Evolutionary conservation across 164 flowering plant species (phyloP), one percentile per base, ranked within the genome.

Genomic region (Brasenia schreberi): DNA sequence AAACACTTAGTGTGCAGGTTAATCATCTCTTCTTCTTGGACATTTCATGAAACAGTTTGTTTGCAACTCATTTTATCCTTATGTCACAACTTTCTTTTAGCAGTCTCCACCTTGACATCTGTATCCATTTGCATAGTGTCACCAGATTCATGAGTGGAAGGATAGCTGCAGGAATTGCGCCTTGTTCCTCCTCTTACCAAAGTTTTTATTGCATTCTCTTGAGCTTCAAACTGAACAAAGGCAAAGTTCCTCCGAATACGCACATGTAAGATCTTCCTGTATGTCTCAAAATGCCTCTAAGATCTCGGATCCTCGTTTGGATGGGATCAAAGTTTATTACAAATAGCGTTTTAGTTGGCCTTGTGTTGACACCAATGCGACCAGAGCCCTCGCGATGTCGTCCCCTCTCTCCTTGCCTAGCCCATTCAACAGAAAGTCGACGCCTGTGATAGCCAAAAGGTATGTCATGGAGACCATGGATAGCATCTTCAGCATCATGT

Each of bases 401-500:
- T 6, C 87, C 88, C 19, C 92, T 89, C 59, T 73, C 79, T 16
- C 89, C 93, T 87, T 87, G 80, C 69, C 78, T 85, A 42, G 98
- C 85, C 98, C 97, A 94, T 73, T 94, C 97, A 59, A 91, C 97
- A 1, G 96, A 86, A 9, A 94, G 75, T 73, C 75, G 81, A 43
- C 97, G 91, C 77, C 78, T 83, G 64, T 82, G 86, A 73, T 83
- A 73, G 42, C 98, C 97, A 79, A 94, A 94, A 44, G 93, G 86
- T 5, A 61, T 61, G 68, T 82, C 83, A 71, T 94, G 95, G 66
- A 91, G 81, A 42, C 78, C 81, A 9, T 81, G 89, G 63, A 94
- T 91, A 19, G 98, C 96, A 79, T 86, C 97, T 62, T 80, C 85
- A 66, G 96, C 98, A 83, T 94, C 98, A 67, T 85, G 93, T 64